Base-by-base conservation (phyloP, 768 basidiomycete species). In the Tricholoma bakamatsutake region DNA sequence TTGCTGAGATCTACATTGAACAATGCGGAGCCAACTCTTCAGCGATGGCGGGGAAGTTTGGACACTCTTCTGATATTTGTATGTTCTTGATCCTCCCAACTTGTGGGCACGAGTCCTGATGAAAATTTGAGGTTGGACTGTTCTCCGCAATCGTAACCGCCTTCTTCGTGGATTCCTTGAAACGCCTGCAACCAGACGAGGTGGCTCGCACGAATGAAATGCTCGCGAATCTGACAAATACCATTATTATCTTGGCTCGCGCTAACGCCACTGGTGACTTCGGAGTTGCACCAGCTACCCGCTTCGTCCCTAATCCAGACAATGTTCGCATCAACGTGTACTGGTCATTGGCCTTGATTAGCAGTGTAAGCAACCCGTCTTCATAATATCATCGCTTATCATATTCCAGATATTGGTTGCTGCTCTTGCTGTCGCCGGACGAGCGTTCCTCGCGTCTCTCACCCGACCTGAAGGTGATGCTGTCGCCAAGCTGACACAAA, bases 141-240 rank as follows among this genome's bases (percentile, higher is more conserved):
- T 64, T 64, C 49, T 58, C 62, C 18, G 56, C 62, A 2, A 57
- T 64, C 17, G 61, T 64, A 3, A 58, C 62, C 4, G 48, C 62
- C 0, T 64, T 64, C 50, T 50, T 62, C 5, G 62, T 62, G 0
- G 57, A 64, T n/a, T 57, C 62, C 1, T 37, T 61, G 31, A 39
- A 35, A 18, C 34, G 50, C 5, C 53, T 64, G 3, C n/a, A 49
- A 11, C 53, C 53, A 27, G 56, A 61, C 40, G 50, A 51, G 13
- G 48, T 15, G 7, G 47, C 39, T 33, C 48, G 39, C 2, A 61
- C 60, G 13, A 63, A 61, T 45, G 58, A 62, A 43, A 52, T 58
- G 9, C 50, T 64, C 21, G 53, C 53, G 8, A 64, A 62, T 27
- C 45, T 64, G 4, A 61, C 61, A 2, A 48, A 58, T 18, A 53